Evolutionary conservation across 306 rosid species (phyloP), one percentile per base, ranked within the genome.

Genomic region (Lupinus albus): DNA sequence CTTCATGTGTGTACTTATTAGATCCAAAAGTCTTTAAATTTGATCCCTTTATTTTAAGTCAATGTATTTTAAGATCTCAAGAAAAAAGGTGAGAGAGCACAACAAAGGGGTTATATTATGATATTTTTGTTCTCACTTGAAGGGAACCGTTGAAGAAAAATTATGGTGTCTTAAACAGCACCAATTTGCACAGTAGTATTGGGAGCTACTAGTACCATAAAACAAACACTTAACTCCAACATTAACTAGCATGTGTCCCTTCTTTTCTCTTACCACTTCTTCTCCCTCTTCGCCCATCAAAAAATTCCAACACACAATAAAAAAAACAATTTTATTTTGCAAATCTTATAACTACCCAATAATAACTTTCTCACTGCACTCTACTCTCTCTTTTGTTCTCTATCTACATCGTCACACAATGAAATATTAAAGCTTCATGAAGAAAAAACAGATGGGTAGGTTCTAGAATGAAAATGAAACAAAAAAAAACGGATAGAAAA

Each of bases 221-320:
- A 36, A 57, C 57, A 66, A 75, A 51, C 75, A 70, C 44, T 60
- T 64, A 14, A 61, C 79, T 68, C 63, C 72, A 58, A 41, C 11
- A 41, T 42, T 18, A 72, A 77, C 77, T 67, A 39, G 80, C 75
- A 68, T 28, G 67, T 44, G 71, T 64, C 52, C 55, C 79, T 68
- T 76, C 14, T 55, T 14, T 4, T 41, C 46, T 68, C 46, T 79
- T 45, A 77, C 38, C 47, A 74, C 78, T 73, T 76, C 76, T 61
- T 61, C 76, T 6, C 78, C 76, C 51, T 78, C 96, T 35, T 72
- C 73, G 79, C 90, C 92, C 93, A 86, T 89, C 71, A 75, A 81
- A 65, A 67, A 38, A 44, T 8, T 68, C 58, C 54, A 46, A 70
- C 61, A 36, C 63, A 41, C 10, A 61, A 58, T 17, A 39, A 13